Evolutionary conservation across 345 rosid genomes (phyloP), one percentile per base, ranked within the genome.

Genomic region (Laguncularia racemosa): DNA sequence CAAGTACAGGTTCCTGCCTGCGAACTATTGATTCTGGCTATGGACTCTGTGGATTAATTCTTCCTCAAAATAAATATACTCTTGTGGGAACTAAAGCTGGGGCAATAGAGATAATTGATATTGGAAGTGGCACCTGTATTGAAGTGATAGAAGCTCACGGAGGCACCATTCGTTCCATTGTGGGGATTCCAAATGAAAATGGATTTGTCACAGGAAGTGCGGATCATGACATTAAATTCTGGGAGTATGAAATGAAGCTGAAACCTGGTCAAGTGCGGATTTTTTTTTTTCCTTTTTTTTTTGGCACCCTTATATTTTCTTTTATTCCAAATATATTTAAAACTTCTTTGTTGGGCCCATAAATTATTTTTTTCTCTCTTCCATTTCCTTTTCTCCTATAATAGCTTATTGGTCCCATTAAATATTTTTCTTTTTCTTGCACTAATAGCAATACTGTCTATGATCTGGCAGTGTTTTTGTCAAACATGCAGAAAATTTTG

Each of bases 71-170:
- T 56, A 86, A 79, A 75, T 80, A 89, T 64, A 91, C 96, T 38
- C 69, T 93, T 50, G 86, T 93, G 67, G 99, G 99, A 73, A 93
- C 99, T n/a, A 89, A 87, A 80, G 76, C 56, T 57, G 99, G 99
- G 48, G 70, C 69, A 59, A 70, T 89, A 55, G 99, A 92, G 75
- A 70, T 92, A 60, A 74, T 92, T 68, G 99, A 89, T 53, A 66
- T 92, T 14, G 97, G 96, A 20, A 85, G 97, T 70, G 91, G 91
- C 45, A 81, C 89, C 48, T 67, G 84, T 64, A 64, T 75, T 59
- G 88, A 92, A 66, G 82, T 57, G 23, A 74, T 86, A 65, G 86
- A 89, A 70, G 97, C 91, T 67, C 99, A 92, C 71, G 97, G 96
- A 58, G 89, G 97, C 60, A 68, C 95, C 43, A 71, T 92, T 43